phyloP scores from a whole-genome alignment of 139 green algal species.

The Klebsormidium nitens region DNA sequence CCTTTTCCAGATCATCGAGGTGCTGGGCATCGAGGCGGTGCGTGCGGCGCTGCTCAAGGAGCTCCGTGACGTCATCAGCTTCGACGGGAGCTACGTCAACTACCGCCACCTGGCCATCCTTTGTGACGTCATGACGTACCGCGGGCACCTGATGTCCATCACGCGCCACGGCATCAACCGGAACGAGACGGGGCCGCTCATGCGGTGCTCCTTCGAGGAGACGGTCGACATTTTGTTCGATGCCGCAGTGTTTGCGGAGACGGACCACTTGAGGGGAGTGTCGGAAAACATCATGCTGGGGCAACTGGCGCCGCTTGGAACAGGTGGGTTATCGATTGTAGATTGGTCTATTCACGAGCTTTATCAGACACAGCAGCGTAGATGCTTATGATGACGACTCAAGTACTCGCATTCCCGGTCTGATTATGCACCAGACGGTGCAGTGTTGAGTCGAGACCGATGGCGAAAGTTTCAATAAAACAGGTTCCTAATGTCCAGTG shows the following conservation, averaged over 20 bases:
- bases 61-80: slow-evolving; percentile 94
- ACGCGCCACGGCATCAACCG: slow-evolving; percentile 99
- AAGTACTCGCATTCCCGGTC: no score
- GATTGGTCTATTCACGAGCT: neutral
- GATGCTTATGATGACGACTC: no score
- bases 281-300: slow-evolving; percentile 98
- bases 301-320: slow-evolving; percentile 52
- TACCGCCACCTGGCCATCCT: slow-evolving; percentile 91
- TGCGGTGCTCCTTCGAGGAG: slow-evolving; percentile 97
- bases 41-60: slow-evolving; percentile 86
- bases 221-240: slow-evolving; percentile 94
- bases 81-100: slow-evolving; percentile 97
- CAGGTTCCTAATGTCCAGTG: no score
- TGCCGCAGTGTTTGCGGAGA: slow-evolving; percentile 68
- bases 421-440: no score
- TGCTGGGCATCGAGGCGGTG: slow-evolving; percentile 94
- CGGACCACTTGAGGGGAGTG: slow-evolving; percentile 74
- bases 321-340: slow-evolving; percentile 5
- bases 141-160: slow-evolving; percentile 97
- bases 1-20: slow-evolving; percentile 85
- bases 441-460: no score
- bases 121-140: slow-evolving; percentile 77
- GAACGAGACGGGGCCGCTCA: slow-evolving; percentile 75
- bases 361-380: neutral
- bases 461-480: no score